These are phyloP conservation scores for Nemania sp. DNA, from an alignment of 2,329 filamentous ascomycete genomes.

Conservation along the genomic window DNA sequence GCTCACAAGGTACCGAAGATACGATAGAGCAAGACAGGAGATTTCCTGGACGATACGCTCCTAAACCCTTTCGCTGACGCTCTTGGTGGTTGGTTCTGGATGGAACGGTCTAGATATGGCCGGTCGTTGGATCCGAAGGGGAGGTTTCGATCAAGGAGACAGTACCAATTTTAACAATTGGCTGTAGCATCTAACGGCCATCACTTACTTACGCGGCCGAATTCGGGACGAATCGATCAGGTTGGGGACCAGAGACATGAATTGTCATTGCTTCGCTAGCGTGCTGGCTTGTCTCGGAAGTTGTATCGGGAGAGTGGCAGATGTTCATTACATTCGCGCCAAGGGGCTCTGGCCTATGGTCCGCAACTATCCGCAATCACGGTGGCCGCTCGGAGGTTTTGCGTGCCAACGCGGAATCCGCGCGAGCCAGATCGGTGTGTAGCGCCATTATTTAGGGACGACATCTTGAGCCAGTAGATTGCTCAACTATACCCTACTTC, in stretches of 20 bases:
- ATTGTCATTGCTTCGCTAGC: neutral
- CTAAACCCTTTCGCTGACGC: conserved; percentile 13
- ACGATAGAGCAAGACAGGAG: conserved; percentile 31
- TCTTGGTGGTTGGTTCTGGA: neutral
- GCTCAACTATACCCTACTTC: too few relatives aligned
- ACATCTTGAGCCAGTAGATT: neutral
- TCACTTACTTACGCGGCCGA: neutral
- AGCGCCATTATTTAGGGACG: neutral
- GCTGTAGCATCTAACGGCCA: neutral
- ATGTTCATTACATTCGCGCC: neutral
- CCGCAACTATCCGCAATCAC: neutral
- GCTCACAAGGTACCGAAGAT: conserved; percentile 11
- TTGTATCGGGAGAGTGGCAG: neutral
- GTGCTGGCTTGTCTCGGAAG: neutral
- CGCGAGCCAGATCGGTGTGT: neutral
- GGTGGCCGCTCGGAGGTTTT: neutral
- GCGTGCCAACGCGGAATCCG: neutral
- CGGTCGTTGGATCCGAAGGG: neutral
- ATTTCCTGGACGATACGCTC: neutral
- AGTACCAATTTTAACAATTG: conserved; percentile 8
- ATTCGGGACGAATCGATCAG: neutral
- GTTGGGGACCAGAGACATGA: neutral
- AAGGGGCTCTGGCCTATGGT: neutral
- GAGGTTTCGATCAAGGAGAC: conserved; percentile 1
- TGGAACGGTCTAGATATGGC: neutral